Base-by-base conservation (phyloP, 2,329 filamentous ascomycete species). In the Beauveria rudraprayagi region DNA sequence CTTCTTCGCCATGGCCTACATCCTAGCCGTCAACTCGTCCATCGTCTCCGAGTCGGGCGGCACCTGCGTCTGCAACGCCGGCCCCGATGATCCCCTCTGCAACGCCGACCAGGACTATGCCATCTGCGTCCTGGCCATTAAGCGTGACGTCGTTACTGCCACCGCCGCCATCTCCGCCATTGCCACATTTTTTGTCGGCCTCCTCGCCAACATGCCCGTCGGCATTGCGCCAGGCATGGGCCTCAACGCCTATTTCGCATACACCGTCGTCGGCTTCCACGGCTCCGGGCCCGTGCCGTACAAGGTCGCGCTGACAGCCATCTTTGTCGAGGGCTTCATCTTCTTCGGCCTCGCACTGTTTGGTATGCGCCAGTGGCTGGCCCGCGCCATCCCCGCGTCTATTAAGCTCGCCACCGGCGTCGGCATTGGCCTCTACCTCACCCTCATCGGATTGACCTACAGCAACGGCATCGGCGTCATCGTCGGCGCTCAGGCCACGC, bases 361-460 rank as follows among this genome's bases (percentile, higher is more conserved):
- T 57, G 91, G 91, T 43, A 82, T 96, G 76, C 87, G 91, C 16
- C 91, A 95, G 72, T 95, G 91, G 91, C 83, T 96, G 28, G 91
- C 91, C 19, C 85, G 90, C 66, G 87, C 89, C 48, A 91, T 95
- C 64, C 91, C 91, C 1, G 82, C 84, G 46, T 91, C 88, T 60
- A 92, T 96, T 76, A 96, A 95, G 75, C 84, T 94, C 60, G 91
- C 91, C 16, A 93, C 89, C 17, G 89, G 90, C 64, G 90, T 91
- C 57, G 91, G 91, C 63, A 95, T 95, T 65, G 91, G 91, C 24
- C 79, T 96, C 1, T 95, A 93, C 72, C 80, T 93, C 53, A 88
- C 88, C 22, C 77, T 91, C 54, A 90, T 91, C 64, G 88, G 88
- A 22, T 79, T 91, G 53, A 91, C 89, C 2, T 94, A 94, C 71